Evolutionary conservation across 2,329 filamentous ascomycete species (phyloP), one percentile per base, ranked within the genome.

Genomic region (Colletotrichum eremochloae): DNA sequence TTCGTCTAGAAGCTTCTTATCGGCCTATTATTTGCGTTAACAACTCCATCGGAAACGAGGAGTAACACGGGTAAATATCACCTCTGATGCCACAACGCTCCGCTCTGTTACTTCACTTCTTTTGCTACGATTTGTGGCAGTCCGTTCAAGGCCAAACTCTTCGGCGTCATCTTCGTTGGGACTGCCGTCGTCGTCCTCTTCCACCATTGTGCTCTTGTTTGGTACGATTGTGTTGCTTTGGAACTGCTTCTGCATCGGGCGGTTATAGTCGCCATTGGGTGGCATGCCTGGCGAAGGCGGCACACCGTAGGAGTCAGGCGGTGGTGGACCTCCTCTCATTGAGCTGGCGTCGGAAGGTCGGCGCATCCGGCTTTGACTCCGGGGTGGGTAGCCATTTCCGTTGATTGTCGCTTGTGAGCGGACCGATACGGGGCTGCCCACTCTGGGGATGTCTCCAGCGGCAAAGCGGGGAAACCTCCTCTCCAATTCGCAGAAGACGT

Each of bases 141-240:
- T 76, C 80, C 77, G 72, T 76, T 91, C 89, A 50, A 92, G 78
- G 20, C 88, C 89, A 79, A 93, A 93, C 2, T 89, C 87, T 78
- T 91, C 90, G 67, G 87, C 89, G 67, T 92, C 87, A 62, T 86
- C 86, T 75, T 87, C 85, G 73, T 91, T 79, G 20, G 89, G 88
- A 29, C 82, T 84, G 29, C 86, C 87, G 75, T 94, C 94, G 76
- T 97, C 95, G 75, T 97, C 95, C 79, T 98, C 96, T 81, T 99
- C 96, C 1, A 98, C 91, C 92, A 98, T 95, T 0, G 94, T 98
- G 78, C 96, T 97, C 84, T 98, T 99, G 80, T 98, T 98, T 0
- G 96, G 96, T 42, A 98, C 93, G 77, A 98, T 97, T 0, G 95
- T 98, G 79, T 97, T 98, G 79, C 93, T 96, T 80, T 97, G 95